phyloP scores from a whole-genome alignment of 192 early-diverging fungal species.

The Chytriomyces confervae region DNA sequence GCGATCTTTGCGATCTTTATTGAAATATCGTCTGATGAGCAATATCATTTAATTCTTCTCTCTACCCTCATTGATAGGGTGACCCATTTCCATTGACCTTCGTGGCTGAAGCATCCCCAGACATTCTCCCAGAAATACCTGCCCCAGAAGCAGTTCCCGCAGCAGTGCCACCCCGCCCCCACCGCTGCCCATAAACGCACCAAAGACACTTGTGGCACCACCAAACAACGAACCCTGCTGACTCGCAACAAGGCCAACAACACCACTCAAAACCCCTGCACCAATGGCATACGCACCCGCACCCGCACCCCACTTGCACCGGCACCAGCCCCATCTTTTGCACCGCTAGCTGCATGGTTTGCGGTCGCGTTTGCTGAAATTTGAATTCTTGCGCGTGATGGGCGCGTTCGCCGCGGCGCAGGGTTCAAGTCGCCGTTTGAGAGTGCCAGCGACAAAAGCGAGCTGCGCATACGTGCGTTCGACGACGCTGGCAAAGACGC shows the following conservation, averaged over 20 bases:
- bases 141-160: not conserved
- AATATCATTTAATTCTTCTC: no score
- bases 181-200: slow-evolving; percentile 14
- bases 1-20: no score
- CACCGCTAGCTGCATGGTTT: slow-evolving; percentile 2
- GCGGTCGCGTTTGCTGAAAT: slow-evolving; percentile 9
- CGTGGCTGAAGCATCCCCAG: no score
- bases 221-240: slow-evolving; percentile 10
- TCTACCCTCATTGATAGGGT: no score
- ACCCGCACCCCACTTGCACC: not conserved
- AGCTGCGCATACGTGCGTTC: not conserved
- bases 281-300: not conserved
- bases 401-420: not conserved
- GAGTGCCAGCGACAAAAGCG: not conserved
- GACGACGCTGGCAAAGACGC: not conserved
- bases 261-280: slow-evolving; percentile 12
- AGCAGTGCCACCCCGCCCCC: not conserved
- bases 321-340: not conserved
- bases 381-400: not conserved
- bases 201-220: slow-evolving; percentile 1
- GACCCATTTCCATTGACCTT: no score
- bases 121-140: no score
- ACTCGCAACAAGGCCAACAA: slow-evolving; percentile 21
- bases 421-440: slow-evolving; percentile 9
- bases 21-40: no score